A percentile compares a stretch with the other conserved stretches of the same genome.
phyloP scores from a whole-genome alignment of 768 basidiomycete species.

The Pisolithus microcarpus region DNA sequence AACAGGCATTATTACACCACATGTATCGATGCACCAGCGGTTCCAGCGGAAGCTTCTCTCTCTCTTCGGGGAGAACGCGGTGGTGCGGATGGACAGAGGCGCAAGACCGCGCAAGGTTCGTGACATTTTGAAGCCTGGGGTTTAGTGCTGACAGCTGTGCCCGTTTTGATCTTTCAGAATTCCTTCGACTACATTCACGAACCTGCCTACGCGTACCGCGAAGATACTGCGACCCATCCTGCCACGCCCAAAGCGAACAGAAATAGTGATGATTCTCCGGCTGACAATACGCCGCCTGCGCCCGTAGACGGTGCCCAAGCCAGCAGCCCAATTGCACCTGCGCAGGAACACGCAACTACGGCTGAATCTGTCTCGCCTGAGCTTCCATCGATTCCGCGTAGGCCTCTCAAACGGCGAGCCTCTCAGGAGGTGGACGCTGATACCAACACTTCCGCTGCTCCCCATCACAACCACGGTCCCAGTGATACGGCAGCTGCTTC shows the following conservation, averaged over 20 bases:
- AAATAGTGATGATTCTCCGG: not conserved
- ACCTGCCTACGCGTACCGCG: not conserved
- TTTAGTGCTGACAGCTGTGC: not conserved
- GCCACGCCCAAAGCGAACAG: not conserved
- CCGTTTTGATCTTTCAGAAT: not conserved
- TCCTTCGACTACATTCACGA: not conserved
- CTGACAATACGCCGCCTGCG: not conserved
- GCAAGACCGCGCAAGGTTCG: conserved; percentile 19
- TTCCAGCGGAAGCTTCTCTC: conserved; percentile 15
- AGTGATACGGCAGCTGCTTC: not conserved
- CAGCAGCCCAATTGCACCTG: not conserved
- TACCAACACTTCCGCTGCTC: not conserved
- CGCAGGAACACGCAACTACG: not conserved
- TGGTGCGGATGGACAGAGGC: conserved; percentile 16
- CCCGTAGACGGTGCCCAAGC: not conserved
- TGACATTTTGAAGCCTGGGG: not conserved
- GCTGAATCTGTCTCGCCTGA: not conserved
- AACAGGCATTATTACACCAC: conserved; percentile 5
- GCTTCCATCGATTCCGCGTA: not conserved
- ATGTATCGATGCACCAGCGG: conserved; percentile 13
- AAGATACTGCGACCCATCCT: not conserved
- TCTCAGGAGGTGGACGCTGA: not conserved
- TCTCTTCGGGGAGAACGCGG: conserved; percentile 13
- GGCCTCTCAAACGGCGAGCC: not conserved
- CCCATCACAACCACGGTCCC: not conserved